Evolutionary conservation across 2,329 filamentous ascomycete genomes (phyloP), one percentile per base, ranked within the genome.

Genomic region (Rutstroemia sp.): DNA sequence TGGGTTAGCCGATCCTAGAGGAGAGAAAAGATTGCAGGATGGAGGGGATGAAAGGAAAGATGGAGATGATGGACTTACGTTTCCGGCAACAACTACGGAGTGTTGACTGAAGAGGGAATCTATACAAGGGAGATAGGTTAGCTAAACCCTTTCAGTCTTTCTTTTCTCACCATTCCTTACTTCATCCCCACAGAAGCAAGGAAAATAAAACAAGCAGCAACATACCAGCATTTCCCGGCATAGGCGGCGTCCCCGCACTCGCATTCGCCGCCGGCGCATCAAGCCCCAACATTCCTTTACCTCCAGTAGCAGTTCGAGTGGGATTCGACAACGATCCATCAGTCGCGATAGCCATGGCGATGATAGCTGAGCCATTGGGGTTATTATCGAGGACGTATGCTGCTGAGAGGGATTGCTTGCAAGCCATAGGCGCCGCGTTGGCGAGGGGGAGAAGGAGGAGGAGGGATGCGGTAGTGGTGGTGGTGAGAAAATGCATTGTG

Each of bases 371-470:
- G 2, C 60, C 55, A 1, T 72, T 61, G 14, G 67, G 66, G 5
- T 78, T 73, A 61, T 84, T 84, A 40, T 76, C 80, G 46, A 82
- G 68, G 48, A 83, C 68, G 66, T 84, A 84, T 0, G 78, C 79
- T 63, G 76, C 63, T 21, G 51, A 40, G 8, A n/a, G 7, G 10
- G 30, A 23, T 14, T 17, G 42, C 16, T 42, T n/a, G 39, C 16
- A 17, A 12, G 23, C 17, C 6, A 21, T 27, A 5, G 49, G 21
- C 19, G 49, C 19, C 19, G 49, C 38, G 25, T 40, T 16, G n/a
- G 39, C 23, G 38, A 42, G 12, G 7, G 49, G n/a, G 34, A 42
- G 19, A 9, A 44, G n/a, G 4, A 14, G 23, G n/a, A 17, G 30
- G 30, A 34, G 30, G 10, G 30, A 9, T 14, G 30, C 12, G 30